Evolutionary conservation across 169 alveolate species (phyloP), one percentile per base, ranked within the genome.

Genomic region (Plasmodium gaboni): DNA sequence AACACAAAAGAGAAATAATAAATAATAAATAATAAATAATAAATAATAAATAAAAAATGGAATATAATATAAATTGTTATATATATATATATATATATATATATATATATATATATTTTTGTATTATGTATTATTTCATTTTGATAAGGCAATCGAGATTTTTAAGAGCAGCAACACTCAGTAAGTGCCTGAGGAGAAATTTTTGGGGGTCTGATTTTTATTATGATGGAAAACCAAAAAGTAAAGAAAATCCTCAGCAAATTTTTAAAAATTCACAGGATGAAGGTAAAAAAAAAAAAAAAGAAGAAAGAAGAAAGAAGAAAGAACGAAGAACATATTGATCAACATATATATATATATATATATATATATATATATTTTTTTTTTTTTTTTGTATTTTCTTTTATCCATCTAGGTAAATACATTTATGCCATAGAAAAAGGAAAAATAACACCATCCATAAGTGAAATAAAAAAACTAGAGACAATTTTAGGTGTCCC

Each of bases 401-500:
- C 5, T 2, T 28, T 28, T 28, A 28, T 28, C 1, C 38, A 28
- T 51, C 9, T 63, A 80, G 90, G 90, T n/a, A 70, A 60, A 12
- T 80, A 80, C 61, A 80, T 80, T 13, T 80, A 80, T 57, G 90
- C 90, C 1, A 51, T 80, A 17, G 90, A 80, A 13, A 51, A 59
- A 28, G 90, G 90, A 3, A 64, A 55, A 53, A 80, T 80, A 42
- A 80, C 71, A 12, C 90, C 90, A 13, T 65, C 90, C 0, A 70
- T 48, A 51, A 51, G 17, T 4, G 90, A 80, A 53, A 5, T 80
- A 44, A 67, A 64, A 22, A 80, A 67, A 17, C n/a, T 80, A 64
- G 90, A 80, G 13, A 22, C 67, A 17, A 80, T 80, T 67, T 50
- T 80, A 15, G 90, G 90, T 28, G 80, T 80, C 10, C 90, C 90